phyloP scores from a whole-genome alignment of 2,329 filamentous ascomycete genomes.

The Piedraia hortae region DNA sequence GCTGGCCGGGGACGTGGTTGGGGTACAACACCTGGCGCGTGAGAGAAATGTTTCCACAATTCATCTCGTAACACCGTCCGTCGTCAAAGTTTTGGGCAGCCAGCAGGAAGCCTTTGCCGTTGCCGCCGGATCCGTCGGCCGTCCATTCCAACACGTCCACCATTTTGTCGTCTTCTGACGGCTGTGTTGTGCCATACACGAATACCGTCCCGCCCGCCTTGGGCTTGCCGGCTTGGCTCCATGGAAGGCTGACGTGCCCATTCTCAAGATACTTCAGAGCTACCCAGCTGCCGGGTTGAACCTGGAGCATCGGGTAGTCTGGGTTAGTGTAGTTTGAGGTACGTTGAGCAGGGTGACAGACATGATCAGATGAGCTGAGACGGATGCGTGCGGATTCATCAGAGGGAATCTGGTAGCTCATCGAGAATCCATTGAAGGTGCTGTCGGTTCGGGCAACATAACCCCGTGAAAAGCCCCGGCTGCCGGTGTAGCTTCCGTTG shows the following conservation, averaged over 20 bases:
- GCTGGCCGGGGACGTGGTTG: conserved; percentile 25
- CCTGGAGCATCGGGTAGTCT: conserved; percentile 33
- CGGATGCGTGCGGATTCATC: conserved; percentile 20
- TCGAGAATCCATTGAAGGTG: conserved; percentile 27
- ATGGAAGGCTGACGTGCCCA: conserved; percentile 20
- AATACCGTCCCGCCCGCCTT: too few species aligned
- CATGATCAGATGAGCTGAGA: conserved; percentile 24
- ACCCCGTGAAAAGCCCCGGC: conserved; percentile 47
- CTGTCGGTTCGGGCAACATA: conserved; percentile 30
- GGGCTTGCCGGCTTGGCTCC: conserved; percentile 17
- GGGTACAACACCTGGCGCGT: conserved; percentile 30
- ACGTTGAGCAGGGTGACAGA: conserved; percentile 39
- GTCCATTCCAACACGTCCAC: conserved; percentile 56
- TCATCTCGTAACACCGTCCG: conserved; percentile 63
- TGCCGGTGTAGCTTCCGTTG: conserved; percentile 45
- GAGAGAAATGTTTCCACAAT: conserved; percentile 28
- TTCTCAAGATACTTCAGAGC: conserved; percentile 25
- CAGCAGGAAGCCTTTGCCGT: conserved; percentile 48
- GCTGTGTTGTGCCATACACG: conserved; percentile 22
- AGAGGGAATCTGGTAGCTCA: conserved; percentile 32
- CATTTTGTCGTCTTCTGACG: conserved; percentile 27
- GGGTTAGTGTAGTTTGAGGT: conserved; percentile 27
- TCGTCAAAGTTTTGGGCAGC: conserved; percentile 68
- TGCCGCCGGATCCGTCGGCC: conserved; percentile 48
- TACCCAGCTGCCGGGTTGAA: conserved; percentile 20